Conservation (phyloP, 2,329 filamentous ascomycete genomes). For the Metarhizium robertsii region DNA sequence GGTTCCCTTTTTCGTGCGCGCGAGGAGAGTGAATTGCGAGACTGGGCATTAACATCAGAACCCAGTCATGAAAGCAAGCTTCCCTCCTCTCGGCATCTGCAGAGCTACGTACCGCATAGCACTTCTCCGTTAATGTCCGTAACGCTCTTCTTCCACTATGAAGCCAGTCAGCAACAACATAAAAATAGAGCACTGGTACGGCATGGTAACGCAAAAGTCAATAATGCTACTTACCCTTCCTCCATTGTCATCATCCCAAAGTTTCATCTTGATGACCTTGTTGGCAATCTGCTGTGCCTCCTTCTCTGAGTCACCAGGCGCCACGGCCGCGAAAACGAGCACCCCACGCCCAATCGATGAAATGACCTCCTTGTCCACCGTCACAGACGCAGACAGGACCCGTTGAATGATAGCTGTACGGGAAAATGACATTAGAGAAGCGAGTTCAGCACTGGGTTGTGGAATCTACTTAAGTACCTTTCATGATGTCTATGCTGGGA, state of each 20-base stretch:
- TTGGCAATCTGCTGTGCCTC: conserved; percentile 75
- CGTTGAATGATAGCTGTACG: conserved; percentile 76
- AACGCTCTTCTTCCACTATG: conserved; percentile 82
- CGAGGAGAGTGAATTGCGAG: conserved; percentile 92
- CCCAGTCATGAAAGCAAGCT: background rate
- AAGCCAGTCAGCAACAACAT: conserved; percentile 4
- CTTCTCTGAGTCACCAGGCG: conserved; percentile 80
- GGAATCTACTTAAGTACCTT: conserved; percentile 3
- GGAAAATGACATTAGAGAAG: background rate
- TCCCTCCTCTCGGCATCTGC: background rate
- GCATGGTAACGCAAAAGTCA: background rate
- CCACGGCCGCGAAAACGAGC: conserved; percentile 84
- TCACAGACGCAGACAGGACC: conserved; percentile 90
- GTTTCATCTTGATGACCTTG: conserved; percentile 80
- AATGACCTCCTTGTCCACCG: conserved; percentile 81
- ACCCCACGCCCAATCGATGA: conserved; percentile 87
- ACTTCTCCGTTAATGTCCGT: conserved; percentile 84
- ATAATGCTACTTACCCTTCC: conserved; percentile 41
- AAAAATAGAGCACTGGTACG: background rate
- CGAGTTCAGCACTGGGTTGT: background rate
- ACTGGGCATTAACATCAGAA: conserved; percentile 42
- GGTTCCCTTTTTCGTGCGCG: conserved; percentile 87
- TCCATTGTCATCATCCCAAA: conserved; percentile 80
- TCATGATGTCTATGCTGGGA: background rate
- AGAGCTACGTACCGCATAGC: conserved; percentile 64